These are phyloP conservation scores for Ensete glaucum DNA, from an alignment of 176 grass and related monocot species.

Conservation along the genomic window DNA sequence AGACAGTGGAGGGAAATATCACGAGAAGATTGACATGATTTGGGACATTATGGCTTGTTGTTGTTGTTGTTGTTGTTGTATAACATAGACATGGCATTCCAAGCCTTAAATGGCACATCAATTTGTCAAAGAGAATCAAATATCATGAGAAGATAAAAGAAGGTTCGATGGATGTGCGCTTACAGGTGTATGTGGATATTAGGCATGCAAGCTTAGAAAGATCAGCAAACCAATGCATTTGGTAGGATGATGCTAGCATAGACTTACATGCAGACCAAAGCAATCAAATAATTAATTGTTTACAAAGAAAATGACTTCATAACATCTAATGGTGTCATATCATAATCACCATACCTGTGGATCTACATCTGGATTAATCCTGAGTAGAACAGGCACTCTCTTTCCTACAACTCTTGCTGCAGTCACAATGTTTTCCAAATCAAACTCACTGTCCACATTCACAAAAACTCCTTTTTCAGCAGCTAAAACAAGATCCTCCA, in stretches of 20 bases:
- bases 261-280: no score
- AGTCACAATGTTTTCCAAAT: conserved; percentile 79
- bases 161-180: background rate
- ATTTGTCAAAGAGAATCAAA: no score
- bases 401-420: conserved; percentile 66
- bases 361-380: conserved; percentile 97
- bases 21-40: no score
- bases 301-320: background rate
- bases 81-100: no score
- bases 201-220: background rate
- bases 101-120: no score
- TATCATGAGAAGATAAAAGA: no score
- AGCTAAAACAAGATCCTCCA: conserved; percentile 84
- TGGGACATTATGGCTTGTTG: no score
- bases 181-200: background rate
- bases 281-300: no score
- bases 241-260: background rate
- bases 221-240: background rate
- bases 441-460: conserved; percentile 96
- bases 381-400: conserved; percentile 84
- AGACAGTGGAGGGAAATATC: no score
- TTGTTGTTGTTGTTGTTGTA: no score
- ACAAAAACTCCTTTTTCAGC: conserved; percentile 83
- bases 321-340: background rate
- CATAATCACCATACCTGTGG: conserved; percentile 51